These are phyloP conservation scores for Claviceps digitariae DNA, from an alignment of 2,329 filamentous ascomycete species.

Conservation along the genomic window DNA sequence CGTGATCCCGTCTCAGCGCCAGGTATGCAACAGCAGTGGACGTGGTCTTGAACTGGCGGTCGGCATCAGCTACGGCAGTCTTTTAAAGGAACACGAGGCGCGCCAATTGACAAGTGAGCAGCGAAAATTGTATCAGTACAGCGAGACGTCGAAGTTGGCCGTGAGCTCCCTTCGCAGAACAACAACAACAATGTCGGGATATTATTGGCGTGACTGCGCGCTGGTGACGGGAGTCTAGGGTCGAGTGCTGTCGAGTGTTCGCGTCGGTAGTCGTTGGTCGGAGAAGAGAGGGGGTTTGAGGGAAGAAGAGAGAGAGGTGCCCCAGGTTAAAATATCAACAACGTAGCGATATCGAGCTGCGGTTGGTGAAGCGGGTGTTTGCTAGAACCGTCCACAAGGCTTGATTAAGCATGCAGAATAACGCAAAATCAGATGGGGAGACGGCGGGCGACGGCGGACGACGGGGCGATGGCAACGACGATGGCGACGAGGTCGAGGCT, in stretches of 20 bases:
- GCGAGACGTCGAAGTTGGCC: constrained; percentile 6
- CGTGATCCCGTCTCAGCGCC: constrained; percentile 16
- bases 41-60: constrained; percentile 18
- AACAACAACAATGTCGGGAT: constrained; percentile 5
- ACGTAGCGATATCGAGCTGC: neutral
- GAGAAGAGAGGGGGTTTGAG: neutral
- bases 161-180: constrained; percentile 10
- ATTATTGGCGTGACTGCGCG: constrained; percentile 18
- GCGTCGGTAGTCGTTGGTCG: constrained; percentile 3
- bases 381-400: neutral
- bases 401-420: neutral
- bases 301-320: neutral
- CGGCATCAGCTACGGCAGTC: constrained; percentile 22
- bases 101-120: constrained; percentile 16
- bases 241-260: constrained; percentile 5
- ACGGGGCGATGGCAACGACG: neutral
- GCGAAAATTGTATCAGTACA: constrained; percentile 6
- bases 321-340: neutral
- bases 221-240: constrained; percentile 4
- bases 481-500: neutral
- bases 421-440: neutral
- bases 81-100: constrained; percentile 6
- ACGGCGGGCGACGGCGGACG: neutral
- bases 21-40: constrained; percentile 18
- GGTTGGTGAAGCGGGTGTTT: neutral